phyloP scores from a whole-genome alignment of 2,329 filamentous ascomycete genomes.

The Colletotrichum sp. region DNA sequence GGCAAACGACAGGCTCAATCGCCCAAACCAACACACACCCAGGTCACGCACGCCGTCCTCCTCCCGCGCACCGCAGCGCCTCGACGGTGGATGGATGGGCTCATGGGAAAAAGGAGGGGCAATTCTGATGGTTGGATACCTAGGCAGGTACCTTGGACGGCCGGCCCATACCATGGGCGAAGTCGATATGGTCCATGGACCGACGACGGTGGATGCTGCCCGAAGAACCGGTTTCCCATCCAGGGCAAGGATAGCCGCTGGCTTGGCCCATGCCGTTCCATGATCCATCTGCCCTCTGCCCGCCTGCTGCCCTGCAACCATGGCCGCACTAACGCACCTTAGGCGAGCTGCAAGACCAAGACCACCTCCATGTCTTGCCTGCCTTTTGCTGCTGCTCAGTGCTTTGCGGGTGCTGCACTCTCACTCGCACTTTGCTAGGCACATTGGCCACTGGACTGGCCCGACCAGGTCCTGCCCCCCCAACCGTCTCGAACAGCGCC shows the following conservation, averaged over 20 bases:
- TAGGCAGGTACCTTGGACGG: background rate
- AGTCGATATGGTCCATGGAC: background rate
- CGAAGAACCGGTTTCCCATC: conserved; percentile 20
- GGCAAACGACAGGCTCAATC: background rate
- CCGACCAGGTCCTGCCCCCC: background rate
- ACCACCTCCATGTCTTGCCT: background rate
- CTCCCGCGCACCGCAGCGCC: background rate
- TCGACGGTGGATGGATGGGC: background rate
- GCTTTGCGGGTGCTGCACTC: background rate
- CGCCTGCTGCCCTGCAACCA: background rate
- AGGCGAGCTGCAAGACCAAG: background rate
- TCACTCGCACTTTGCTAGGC: background rate
- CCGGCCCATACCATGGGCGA: background rate
- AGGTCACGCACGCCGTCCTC: background rate
- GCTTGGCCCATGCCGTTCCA: conserved; percentile 3
- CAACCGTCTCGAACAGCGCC: conserved; percentile 8
- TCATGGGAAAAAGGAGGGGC: no score
- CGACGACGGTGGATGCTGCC: conserved; percentile 8
- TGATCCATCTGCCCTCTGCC: background rate
- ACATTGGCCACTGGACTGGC: background rate
- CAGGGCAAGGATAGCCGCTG: conserved; percentile 8
- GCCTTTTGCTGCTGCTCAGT: background rate
- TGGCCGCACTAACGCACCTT: background rate
- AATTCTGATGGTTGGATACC: no score
- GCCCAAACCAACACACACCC: background rate